Percentiles rank a stretch among this genome's conserved stretches.
These are phyloP conservation scores for Neurospora sp. DNA, from an alignment of 495 filamentous ascomycete species.

Conservation along the genomic window DNA sequence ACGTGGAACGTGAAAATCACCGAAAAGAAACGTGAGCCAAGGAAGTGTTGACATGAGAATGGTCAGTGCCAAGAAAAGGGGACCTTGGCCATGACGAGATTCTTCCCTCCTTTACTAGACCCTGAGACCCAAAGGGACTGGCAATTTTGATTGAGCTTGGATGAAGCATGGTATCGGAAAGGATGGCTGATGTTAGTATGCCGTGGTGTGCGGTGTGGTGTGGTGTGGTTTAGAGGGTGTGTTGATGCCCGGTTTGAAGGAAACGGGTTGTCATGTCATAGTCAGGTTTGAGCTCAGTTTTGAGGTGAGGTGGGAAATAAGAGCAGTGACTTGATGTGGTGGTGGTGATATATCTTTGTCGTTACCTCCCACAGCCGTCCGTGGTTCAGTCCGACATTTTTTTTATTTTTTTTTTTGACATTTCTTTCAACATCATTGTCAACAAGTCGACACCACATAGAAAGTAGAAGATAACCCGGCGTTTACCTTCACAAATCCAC, in stretches of 20 bases:
- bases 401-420: neutral
- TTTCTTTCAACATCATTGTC: neutral
- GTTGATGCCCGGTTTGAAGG: neutral
- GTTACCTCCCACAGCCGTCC: neutral
- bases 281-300: neutral
- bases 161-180: neutral
- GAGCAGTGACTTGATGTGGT: neutral
- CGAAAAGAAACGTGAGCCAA: neutral
- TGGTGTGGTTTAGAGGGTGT: neutral
- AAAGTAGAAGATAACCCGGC: neutral
- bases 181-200: neutral
- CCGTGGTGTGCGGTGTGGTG: neutral
- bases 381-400: neutral
- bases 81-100: neutral
- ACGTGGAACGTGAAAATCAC: neutral
- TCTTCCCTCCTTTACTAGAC: neutral
- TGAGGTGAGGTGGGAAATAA: neutral
- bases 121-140: neutral
- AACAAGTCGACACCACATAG: neutral
- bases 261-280: neutral
- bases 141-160: neutral
- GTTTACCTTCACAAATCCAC: too few species aligned
- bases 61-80: neutral
- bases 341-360: neutral
- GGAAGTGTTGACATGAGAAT: neutral